Base-by-base conservation (phyloP, 352 stramenopile genomes). In the Globisporangium lucens region DNA sequence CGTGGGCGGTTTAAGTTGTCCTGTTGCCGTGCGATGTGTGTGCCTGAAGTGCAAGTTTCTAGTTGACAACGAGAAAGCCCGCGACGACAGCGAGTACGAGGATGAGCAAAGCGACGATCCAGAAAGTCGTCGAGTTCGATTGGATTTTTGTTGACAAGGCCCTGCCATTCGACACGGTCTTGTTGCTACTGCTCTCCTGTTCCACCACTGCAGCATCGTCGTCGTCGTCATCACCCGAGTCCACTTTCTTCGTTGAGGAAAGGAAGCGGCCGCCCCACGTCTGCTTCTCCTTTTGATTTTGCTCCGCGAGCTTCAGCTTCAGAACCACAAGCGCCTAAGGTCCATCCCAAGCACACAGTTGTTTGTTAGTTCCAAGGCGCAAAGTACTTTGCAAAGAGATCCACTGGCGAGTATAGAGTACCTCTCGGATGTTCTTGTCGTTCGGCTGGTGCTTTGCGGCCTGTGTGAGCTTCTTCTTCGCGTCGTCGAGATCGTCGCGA, bases 401-500 rank as follows among this genome's bases (percentile, higher is more conserved):
- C 17, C 17, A 51, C 12, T 51, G 17, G 17, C 7, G 43, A 3
- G 15, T 22, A 17, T 22, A 7, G 3, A 33, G 36, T 12, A 89
- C 82, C 55, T 89, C 80, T 24, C 84, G 82, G 46, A 96, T 88
- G 55, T 81, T 85, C 65, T 78, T 81, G 72, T 97, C 89, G 20
- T 74, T 80, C 7, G 88, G 87, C 51, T 89, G 76, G 24, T 78
- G 65, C 62, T 86, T 77, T 9, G 73, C 82, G 0, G 89, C 88
- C 38, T 82, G 77, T 6, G 78, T 82, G n/a, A 97, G 69, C 57
- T 93, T 90, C 60, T 76, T 74, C 49, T 74, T 77, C 1, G 89
- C 88, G 9, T 41, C 72, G 47, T 89, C 75, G 43, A 92, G 55
- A 63, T 96, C 74, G 33, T 81, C 85, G 1, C 60, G 74, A 8